Conservation (phyloP, 108 stramenopile species). For the Seminavis robusta region DNA sequence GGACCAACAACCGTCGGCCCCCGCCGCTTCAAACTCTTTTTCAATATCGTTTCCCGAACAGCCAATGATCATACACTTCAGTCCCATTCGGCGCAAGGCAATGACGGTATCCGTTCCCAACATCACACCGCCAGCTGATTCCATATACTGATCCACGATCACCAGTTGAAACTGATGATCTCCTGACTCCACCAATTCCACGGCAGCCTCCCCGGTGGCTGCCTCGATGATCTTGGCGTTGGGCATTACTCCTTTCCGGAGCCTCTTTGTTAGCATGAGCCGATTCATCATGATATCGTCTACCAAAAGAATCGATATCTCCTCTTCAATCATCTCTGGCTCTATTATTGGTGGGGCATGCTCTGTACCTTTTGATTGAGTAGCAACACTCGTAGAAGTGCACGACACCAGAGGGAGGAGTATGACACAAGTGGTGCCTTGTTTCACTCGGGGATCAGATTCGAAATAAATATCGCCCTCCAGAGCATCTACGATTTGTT, state of each 20-base stretch:
- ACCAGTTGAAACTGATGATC: slow-evolving; percentile 13
- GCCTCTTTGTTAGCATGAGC: slow-evolving; percentile 6
- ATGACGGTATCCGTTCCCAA: slow-evolving; percentile 14
- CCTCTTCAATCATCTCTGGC: slow-evolving; percentile 6
- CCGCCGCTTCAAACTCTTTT: slow-evolving; percentile 4
- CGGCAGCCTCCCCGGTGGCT: slow-evolving; percentile 14
- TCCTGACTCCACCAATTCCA: slow-evolving; percentile 7
- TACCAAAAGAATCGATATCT: slow-evolving; percentile 8
- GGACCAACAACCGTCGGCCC: too few relatives aligned
- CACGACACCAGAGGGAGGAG: slow-evolving; percentile 6
- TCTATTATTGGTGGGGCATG: too few relatives aligned
- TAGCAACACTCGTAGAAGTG: too few relatives aligned
- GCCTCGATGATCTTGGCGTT: slow-evolving; percentile 10
- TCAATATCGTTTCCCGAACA: slow-evolving; percentile 21
- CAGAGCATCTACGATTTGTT: slow-evolving; percentile 10
- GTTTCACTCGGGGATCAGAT: slow-evolving; percentile 7
- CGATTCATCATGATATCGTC: slow-evolving; percentile 22
- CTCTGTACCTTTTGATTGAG: neutral
- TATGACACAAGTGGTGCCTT: slow-evolving; percentile 16
- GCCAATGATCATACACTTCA: slow-evolving; percentile 18
- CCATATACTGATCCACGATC: slow-evolving; percentile 25
- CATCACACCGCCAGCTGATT: slow-evolving; percentile 24
- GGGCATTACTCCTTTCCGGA: slow-evolving; percentile 1
- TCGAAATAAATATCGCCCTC: slow-evolving; percentile 13
- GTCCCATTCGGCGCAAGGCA: slow-evolving; percentile 1